Conservation (phyloP, 768 basidiomycete genomes). For the Lentinula detonsa region DNA sequence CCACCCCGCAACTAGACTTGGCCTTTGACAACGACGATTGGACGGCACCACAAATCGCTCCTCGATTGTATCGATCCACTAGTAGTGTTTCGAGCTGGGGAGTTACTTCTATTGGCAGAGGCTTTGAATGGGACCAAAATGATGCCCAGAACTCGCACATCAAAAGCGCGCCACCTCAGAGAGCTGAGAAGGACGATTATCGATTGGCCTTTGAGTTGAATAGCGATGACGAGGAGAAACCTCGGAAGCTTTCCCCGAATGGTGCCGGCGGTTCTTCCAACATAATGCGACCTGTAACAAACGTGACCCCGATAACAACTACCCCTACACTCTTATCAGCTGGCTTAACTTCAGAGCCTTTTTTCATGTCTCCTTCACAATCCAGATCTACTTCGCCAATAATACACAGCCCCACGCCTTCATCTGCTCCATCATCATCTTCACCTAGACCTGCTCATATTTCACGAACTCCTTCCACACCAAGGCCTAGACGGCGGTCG, state of each 20-base stretch:
- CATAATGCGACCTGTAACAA: constrained; percentile 10
- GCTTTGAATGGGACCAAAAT: constrained; percentile 65
- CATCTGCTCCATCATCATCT: constrained; percentile 14
- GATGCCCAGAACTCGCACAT: constrained; percentile 17
- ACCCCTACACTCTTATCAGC: constrained; percentile 14
- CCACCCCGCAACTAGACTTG: constrained; percentile 52
- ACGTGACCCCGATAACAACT: constrained; percentile 9
- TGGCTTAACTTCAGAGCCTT: constrained; percentile 19
- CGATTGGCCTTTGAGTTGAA: constrained; percentile 6
- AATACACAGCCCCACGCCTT: constrained; percentile 7
- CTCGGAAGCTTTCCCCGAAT: constrained; percentile 3
- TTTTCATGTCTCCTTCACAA: constrained; percentile 25
- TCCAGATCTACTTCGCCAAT: constrained; percentile 17
- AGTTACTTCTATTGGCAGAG: constrained; percentile 78
- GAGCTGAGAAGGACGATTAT: constrained; percentile 2
- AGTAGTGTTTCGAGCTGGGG: constrained; percentile 74
- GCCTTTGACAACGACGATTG: constrained; percentile 70
- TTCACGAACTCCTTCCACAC: constrained; percentile 41
- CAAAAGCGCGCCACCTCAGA: neutral
- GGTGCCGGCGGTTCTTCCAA: constrained; percentile 5
- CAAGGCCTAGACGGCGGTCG: constrained; percentile 68
- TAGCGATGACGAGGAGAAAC: constrained; percentile 5
- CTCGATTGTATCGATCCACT: constrained; percentile 51
- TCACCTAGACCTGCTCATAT: constrained; percentile 23
- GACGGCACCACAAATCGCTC: constrained; percentile 43